Base-by-base conservation (phyloP, 805 yeast genomes). In the Debaryomyces castellii region DNA sequence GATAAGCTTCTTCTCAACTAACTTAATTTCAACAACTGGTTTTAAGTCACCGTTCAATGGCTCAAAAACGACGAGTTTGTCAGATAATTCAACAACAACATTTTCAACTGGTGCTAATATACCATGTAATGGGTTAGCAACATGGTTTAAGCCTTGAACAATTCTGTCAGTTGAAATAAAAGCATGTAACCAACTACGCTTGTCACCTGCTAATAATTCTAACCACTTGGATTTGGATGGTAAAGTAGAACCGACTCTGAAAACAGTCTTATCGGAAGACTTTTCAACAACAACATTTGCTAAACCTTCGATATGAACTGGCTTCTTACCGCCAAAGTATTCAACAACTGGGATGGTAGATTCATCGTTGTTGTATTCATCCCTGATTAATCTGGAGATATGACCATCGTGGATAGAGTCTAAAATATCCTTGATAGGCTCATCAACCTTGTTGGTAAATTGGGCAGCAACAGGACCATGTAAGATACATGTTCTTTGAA, bases 381-480 rank as follows among this genome's bases (percentile, higher is more conserved):
- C 92, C 50, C 75, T 70, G 57, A 90, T 62, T 62, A 87, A 77
- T 56, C 67, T 81, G 47, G 73, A 70, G 63, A 94, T 86, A 71
- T 91, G 97, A 49, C 96, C 97, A 30, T 90, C 82, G 62, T 94
- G 97, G 51, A 94, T 85, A 55, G 78, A 73, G 64, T 92, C 97
- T 72, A 94, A 72, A 57, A 94, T 90, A 38, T 86, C 87, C 69
- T 87, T 84, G 62, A 94, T 88, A 59, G 99, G 98, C 73, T 89
- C 97, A 63, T 94, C 84, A 50, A 88, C 94, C 62, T 78, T 76
- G 60, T 78, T 87, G 58, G 97, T 84, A 76, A 75, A 91, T 71
- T 85, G 90, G 58, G 96, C 97, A 58, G 99, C 96, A 55, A 94
- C 98, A 43, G 99, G 99, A 58, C 99, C 98, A 60, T 90, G 97